Conservation (phyloP, 306 rosid species). For the Cicer yamashitae region DNA sequence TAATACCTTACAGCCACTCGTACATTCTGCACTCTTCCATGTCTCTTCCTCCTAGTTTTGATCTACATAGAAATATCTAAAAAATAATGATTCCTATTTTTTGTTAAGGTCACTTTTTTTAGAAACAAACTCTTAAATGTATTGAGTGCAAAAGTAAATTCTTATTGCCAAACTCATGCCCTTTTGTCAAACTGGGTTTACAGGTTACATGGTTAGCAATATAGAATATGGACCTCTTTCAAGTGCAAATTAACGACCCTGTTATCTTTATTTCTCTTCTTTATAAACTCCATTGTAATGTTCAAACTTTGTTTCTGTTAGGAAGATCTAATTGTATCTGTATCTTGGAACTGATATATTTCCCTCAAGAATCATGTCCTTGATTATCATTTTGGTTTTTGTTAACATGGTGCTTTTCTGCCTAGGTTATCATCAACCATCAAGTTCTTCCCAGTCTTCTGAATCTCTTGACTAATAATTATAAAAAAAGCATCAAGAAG, state of each 20-base stretch:
- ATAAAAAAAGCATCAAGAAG: constrained; percentile 93
- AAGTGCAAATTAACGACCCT: neutral
- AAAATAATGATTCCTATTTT: too few species aligned
- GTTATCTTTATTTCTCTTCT: constrained; percentile 4
- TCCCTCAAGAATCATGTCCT: neutral
- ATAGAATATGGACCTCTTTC: too few species aligned
- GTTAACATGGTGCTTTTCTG: constrained; percentile 29
- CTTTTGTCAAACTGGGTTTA: too few species aligned
- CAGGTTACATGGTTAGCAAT: too few species aligned
- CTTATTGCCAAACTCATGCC: too few species aligned
- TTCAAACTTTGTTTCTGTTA: neutral
- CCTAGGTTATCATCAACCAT: constrained; percentile 76
- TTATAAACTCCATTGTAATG: neutral
- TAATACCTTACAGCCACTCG: neutral
- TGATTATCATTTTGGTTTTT: neutral
- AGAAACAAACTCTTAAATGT: too few species aligned
- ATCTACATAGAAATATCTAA: too few species aligned
- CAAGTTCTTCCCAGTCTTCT: constrained; percentile 80
- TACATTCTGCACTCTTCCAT: neutral
- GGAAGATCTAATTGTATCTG: neutral
- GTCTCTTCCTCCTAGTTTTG: neutral
- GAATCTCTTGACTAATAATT: constrained; percentile 69
- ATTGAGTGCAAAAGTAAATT: too few species aligned
- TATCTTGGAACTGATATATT: neutral
- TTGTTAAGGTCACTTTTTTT: too few species aligned